phyloP scores from a whole-genome alignment of 2,329 filamentous ascomycete genomes.

The Colletotrichum destructivum region DNA sequence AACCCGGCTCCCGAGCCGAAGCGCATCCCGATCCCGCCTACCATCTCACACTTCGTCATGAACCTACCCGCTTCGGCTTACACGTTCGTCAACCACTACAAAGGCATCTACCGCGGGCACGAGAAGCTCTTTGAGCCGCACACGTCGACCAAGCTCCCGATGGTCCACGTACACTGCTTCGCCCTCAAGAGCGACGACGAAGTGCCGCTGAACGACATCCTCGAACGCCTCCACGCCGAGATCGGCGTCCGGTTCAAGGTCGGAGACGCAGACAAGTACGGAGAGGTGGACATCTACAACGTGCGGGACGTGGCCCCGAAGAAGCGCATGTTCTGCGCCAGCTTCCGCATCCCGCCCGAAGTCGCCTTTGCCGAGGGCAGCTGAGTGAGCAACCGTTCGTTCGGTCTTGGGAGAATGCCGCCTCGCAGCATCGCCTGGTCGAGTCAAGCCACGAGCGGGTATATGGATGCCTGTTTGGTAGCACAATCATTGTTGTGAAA shows the following conservation, averaged over 20 bases:
- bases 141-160: slow-evolving; percentile 75
- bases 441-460: slow-evolving; percentile 1
- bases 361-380: slow-evolving; percentile 78
- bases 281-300: slow-evolving; percentile 72
- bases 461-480: slow-evolving; percentile 2
- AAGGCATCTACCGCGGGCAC: slow-evolving; percentile 83
- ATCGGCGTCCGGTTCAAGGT: slow-evolving; percentile 58
- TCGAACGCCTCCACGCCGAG: slow-evolving; percentile 57
- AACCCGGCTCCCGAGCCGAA: slow-evolving; percentile 54
- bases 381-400: neutral
- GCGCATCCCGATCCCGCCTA: slow-evolving; percentile 74
- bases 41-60: slow-evolving; percentile 96
- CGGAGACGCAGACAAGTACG: slow-evolving; percentile 62
- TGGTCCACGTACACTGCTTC: slow-evolving; percentile 97
- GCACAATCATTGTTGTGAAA: neutral
- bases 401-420: neutral
- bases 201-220: slow-evolving; percentile 68
- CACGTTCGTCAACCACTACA: slow-evolving; percentile 83
- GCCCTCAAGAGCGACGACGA: slow-evolving; percentile 85
- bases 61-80: slow-evolving; percentile 94
- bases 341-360: slow-evolving; percentile 85
- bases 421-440: slow-evolving; percentile 1
- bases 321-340: slow-evolving; percentile 98
- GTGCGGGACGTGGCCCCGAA: slow-evolving; percentile 92
- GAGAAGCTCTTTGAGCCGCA: slow-evolving; percentile 76